Evolutionary conservation across 1,284 basidiomycete genomes (phyloP), one percentile per base, ranked within the genome.

Genomic region (Thelephora terrestris): DNA sequence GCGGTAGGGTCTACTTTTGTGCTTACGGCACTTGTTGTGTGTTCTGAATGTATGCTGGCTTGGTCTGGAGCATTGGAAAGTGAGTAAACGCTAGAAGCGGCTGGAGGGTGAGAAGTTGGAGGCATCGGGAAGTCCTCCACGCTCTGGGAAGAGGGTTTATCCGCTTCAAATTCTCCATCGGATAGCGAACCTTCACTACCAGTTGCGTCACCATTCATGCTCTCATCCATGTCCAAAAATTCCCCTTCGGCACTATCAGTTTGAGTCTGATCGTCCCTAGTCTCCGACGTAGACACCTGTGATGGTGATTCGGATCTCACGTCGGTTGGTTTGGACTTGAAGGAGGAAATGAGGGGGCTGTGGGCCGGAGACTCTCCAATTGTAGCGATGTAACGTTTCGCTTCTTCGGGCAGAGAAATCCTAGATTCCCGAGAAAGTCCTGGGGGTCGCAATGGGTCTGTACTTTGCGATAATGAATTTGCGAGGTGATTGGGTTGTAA

Each of bases 371-470:
- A 79, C 45, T 85, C 81, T 21, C 63, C 63, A 73, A 85, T 79
- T 53, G 73, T 76, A 34, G 76, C 71, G 49, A 85, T 81, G 57
- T 84, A 87, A 40, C 74, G 75, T 53, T 70, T 76, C 16, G 82
- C 79, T 61, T 88, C 86, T 50, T 86, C 84, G 1, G 85, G 81
- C 29, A 86, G 68, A 32, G 79, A 78, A 46, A 82, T 75, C 29
- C 75, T 73, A 12, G 81, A 86, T 45, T 82, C 81, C 49, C 74
- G 69, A 14, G 69, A 69, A 20, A 62, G 52, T 1, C 55, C 51
- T 32, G 60, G 62, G 9, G 61, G 57, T 43, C 59, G 61, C 20
- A 55, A 21, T 45, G 24, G 47, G 47, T 48, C 51, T 14, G 7
- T 12, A 32, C 14, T 32, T 32, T 32, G 29, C 12, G 12, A 12